Evolutionary conservation across 2,329 filamentous ascomycete genomes (phyloP).

Genomic region (Chaetothyriales sp.): DNA sequence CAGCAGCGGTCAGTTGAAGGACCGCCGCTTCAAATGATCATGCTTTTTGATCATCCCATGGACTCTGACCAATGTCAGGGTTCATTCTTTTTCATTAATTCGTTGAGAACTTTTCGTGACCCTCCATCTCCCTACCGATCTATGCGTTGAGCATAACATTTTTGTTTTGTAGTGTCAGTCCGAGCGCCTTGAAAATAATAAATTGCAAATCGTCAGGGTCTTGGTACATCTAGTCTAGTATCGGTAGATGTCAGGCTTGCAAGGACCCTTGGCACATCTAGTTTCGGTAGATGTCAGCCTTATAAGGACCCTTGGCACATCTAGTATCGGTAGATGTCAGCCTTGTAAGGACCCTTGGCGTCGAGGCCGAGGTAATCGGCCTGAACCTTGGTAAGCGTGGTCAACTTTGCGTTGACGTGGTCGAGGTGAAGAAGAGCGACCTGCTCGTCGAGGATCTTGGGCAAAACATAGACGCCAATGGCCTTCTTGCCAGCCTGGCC

Average conservation of each 20-base stretch:
- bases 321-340: constrained; percentile 57
- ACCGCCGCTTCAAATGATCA: not conserved
- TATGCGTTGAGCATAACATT: too few species aligned
- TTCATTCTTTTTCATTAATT: not conserved
- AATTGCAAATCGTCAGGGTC: not conserved
- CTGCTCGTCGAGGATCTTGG: constrained; percentile 98
- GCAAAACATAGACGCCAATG: constrained; percentile 86
- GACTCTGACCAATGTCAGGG: not conserved
- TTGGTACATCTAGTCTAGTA: constrained; percentile 8
- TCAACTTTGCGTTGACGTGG: constrained; percentile 91
- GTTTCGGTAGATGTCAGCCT: constrained; percentile 68
- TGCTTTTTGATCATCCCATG: not conserved
- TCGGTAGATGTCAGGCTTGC: constrained; percentile 82
- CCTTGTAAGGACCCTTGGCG: constrained; percentile 86
- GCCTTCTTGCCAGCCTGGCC: constrained; percentile 82
- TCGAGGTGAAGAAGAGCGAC: constrained; percentile 85
- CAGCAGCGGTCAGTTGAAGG: not conserved
- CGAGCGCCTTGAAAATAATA: not conserved
- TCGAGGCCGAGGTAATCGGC: constrained; percentile 87
- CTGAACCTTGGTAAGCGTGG: constrained; percentile 70
- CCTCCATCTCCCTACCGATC: not conserved
- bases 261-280: constrained; percentile 70
- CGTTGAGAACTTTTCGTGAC: not conserved
- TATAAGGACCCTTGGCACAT: constrained; percentile 59
- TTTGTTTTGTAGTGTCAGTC: not conserved